Evolutionary conservation across 768 basidiomycete species (phyloP), one percentile per base, ranked within the genome.

Genomic region (Pleurotus tuoliensis): DNA sequence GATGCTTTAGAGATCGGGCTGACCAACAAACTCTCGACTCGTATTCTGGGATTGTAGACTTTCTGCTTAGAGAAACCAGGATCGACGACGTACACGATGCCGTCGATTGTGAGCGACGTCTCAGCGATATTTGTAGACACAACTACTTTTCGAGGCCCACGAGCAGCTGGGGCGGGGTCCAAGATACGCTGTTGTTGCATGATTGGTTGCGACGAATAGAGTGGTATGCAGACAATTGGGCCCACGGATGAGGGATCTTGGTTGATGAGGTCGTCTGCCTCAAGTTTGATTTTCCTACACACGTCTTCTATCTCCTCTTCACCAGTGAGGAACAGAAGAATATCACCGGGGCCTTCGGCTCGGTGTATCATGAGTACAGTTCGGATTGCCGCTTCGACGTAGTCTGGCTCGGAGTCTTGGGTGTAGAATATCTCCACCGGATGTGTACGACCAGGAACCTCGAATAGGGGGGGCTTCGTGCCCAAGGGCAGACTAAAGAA

Each of bases 251-350:
- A 81, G 1, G 86, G 79, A 59, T 89, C 85, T 48, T 83, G 78
- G 61, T 84, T 83, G 43, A 81, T 55, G 4, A 97, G 75, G 60
- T 92, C 87, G 59, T 98, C 94, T 0, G 88, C 93, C 64, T 97
- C 94, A 2, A 87, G 68, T 66, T 89, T 90, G 65, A 98, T 94
- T 69, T 94, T 96, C 44, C 90, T 77, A 68, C 96, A 98, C 0
- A 92, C 86, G 61, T 95, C 93, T 64, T 98, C 95, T 61, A 98
- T 98, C 72, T 98, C 96, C 66, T 97, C 94, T 67, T 98, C 96
- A 67, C 95, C 95, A 0, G 96, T 98, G 63, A 98, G 76, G 84
- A 98, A 98, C 5, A 98, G 73, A 2, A 98, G 75, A 40, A 98
- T 80, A 64, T 98, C 96, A 2, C 96, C 96, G 0, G 85, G 87